Conservation (phyloP, 2,329 filamentous ascomycete species). For the Furcasterigmium sp. region DNA sequence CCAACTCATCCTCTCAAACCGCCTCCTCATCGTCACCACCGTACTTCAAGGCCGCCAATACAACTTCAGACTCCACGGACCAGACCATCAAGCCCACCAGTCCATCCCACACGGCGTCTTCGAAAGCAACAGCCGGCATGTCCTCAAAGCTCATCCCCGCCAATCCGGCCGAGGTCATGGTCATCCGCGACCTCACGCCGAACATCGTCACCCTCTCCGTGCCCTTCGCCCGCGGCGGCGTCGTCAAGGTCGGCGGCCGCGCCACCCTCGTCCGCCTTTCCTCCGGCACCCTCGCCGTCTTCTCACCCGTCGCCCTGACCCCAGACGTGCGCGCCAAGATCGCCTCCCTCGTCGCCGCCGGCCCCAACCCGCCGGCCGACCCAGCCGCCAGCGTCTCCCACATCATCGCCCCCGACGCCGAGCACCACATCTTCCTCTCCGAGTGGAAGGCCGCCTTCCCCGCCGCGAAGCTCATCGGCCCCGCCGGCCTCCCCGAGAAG, state of each 20-base stretch:
- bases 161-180: constrained; percentile 79
- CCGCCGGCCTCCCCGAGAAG: constrained; percentile 80
- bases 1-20: constrained; percentile 6
- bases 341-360: constrained; percentile 58
- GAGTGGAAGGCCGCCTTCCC: constrained; percentile 80
- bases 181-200: constrained; percentile 79
- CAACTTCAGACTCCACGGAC: constrained; percentile 7
- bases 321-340: constrained; percentile 63
- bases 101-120: background rate
- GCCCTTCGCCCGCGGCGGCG: constrained; percentile 78
- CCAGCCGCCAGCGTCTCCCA: constrained; percentile 71
- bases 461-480: constrained; percentile 71
- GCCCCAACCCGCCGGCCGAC: constrained; percentile 77
- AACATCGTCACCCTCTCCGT: constrained; percentile 74
- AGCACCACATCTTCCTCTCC: constrained; percentile 92
- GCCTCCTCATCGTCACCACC: constrained; percentile 2
- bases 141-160: constrained; percentile 59
- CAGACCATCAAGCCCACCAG: background rate
- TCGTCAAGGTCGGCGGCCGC: constrained; percentile 77
- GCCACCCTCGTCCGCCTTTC: constrained; percentile 69
- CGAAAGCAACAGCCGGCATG: constrained; percentile 33
- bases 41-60: background rate
- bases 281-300: constrained; percentile 75
- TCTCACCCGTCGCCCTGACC: constrained; percentile 86
- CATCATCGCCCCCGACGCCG: constrained; percentile 80